Evolutionary conservation across 352 stramenopile species (phyloP), one percentile per base, ranked within the genome.

Genomic region (Salisapilia sapeloensis): DNA sequence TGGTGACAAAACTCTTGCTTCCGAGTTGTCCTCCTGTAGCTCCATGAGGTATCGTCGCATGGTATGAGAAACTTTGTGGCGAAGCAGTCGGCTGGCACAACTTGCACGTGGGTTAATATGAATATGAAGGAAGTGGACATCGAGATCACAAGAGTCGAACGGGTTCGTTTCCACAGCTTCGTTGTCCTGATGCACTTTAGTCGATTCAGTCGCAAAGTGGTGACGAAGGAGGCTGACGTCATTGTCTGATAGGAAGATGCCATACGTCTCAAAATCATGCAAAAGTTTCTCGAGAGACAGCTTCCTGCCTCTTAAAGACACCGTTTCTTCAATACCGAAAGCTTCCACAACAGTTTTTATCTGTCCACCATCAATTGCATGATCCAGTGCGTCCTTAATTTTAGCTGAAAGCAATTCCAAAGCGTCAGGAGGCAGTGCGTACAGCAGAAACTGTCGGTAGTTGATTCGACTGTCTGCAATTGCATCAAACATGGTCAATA

Each of bases 391-490:
- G 29, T 83, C 66, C 39, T 74, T 76, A 9, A 80, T 46, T 27
- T 69, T 74, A n/a, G 66, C 50, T 22, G 44, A 50, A 6, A 71
- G 25, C 2, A 82, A 42, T 24, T 76, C 66, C 17, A 81, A 39
- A 11, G 64, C 50, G 44, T 82, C 56, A 1, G 59, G 43, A 11
- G 67, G 67, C 1, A 56, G 12, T 3, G 52, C 48, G 17, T 81
- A 82, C 6, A 49, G 48, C 6, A 83, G 39, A 18, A 90, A 90
- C 18, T 80, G 56, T 1, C 43, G 46, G 33, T 84, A 90, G 31
- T 84, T 79, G 7, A 90, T 46, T 22, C 58, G 48, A 4, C 70
- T 67, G 41, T 85, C 64, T 39, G 61, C 54, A 11, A 66, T 43
- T 6, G 53, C 56, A 5, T 54, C 62, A 35, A 83, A 84, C 23